These are phyloP conservation scores for Botrytis medusae DNA, from an alignment of 2,329 filamentous ascomycete species.

Conservation along the genomic window DNA sequence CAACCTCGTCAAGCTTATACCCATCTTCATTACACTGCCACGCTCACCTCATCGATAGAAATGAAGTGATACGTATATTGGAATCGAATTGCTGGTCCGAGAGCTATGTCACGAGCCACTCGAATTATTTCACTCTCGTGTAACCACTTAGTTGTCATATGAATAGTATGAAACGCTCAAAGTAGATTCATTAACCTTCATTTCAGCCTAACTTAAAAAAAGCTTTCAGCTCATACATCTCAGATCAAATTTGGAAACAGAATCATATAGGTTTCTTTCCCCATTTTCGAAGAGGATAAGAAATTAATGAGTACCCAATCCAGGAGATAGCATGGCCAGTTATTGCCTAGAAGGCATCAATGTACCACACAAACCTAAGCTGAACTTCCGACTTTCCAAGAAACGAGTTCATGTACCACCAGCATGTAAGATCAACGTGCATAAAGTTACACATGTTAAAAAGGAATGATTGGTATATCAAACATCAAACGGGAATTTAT, in stretches of 20 bases:
- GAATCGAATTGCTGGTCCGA: not conserved
- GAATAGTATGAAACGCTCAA: not conserved
- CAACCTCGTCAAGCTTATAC: not conserved
- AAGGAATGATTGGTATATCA: not conserved
- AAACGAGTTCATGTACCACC: not conserved
- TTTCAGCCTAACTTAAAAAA: not conserved
- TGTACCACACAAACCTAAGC: not conserved
- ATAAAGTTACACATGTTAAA: not conserved
- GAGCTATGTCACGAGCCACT: not conserved
- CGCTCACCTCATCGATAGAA: not conserved
- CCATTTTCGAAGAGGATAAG: not conserved
- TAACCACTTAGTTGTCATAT: not conserved
- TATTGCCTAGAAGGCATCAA: not conserved
- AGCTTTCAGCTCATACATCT: not conserved
- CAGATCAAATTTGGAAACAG: not conserved
- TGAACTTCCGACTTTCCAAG: slow-evolving; percentile 17
- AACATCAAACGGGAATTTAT: slow-evolving; percentile 5
- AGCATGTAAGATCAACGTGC: not conserved
- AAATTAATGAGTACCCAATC: not conserved
- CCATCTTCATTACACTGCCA: not conserved
- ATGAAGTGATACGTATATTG: not conserved
- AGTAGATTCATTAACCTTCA: not conserved
- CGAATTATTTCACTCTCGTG: not conserved
- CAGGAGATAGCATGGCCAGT: not conserved
- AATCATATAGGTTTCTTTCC: not conserved